These are phyloP conservation scores for Fonsecaea multimorphosa DNA, from an alignment of 2,329 filamentous ascomycete genomes.

Conservation along the genomic window DNA sequence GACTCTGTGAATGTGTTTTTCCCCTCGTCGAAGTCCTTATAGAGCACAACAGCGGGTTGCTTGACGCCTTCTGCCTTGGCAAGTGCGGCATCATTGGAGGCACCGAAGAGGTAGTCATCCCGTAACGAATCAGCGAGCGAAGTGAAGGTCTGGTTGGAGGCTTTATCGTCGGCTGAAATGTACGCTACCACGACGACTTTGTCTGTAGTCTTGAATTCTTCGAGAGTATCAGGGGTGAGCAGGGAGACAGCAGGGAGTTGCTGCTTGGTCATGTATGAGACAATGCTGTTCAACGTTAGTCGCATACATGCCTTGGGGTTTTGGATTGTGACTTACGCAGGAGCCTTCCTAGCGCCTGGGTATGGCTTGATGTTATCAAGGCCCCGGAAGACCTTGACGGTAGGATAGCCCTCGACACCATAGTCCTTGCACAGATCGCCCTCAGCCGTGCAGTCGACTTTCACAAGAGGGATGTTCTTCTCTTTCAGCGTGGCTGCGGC, in stretches of 20 bases:
- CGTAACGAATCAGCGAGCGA: constrained; percentile 75
- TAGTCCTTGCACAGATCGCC: constrained; percentile 85
- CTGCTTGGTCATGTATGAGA: constrained; percentile 98
- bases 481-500: constrained; percentile 56
- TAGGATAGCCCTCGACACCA: constrained; percentile 97
- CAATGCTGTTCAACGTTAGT: constrained; percentile 55
- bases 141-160: constrained; percentile 83
- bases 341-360: constrained; percentile 85
- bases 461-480: constrained; percentile 56
- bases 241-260: constrained; percentile 88
- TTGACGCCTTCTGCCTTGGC: constrained; percentile 90
- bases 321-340: constrained; percentile 56
- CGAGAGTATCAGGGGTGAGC: constrained; percentile 79
- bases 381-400: constrained; percentile 98
- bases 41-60: constrained; percentile 85
- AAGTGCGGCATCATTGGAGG: constrained; percentile 79
- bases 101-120: constrained; percentile 91
- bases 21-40: constrained; percentile 98
- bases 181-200: constrained; percentile 95
- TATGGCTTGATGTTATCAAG: constrained; percentile 81
- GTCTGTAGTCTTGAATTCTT: constrained; percentile 97
- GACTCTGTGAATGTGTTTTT: constrained; percentile 82
- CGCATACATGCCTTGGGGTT: constrained; percentile 33
- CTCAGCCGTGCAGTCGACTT: constrained; percentile 89
- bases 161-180: constrained; percentile 79